phyloP scores from a whole-genome alignment of 1,139 yeast genomes.

The Pichia sp. region DNA sequence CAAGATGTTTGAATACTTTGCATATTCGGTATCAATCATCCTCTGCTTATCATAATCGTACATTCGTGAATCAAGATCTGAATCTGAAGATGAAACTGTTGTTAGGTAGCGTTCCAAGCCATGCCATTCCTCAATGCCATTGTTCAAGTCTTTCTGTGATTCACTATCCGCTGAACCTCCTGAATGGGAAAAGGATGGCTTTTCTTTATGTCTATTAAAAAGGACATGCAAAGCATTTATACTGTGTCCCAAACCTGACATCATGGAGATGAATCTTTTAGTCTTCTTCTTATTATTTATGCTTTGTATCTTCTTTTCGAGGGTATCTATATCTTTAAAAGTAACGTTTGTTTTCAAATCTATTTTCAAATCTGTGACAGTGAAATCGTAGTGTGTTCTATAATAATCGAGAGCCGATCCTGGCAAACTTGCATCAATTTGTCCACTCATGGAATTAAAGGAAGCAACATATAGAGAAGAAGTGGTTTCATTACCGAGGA shows the following conservation, averaged over 20 bases:
- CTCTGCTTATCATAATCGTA: conserved; percentile 11
- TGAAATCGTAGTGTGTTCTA: conserved; percentile 41
- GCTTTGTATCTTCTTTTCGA: conserved; percentile 8
- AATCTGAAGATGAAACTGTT: conserved; percentile 3
- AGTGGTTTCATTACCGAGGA: conserved; percentile 74
- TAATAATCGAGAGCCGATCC: conserved; percentile 51
- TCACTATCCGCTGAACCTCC: conserved; percentile 19
- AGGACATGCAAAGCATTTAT: background rate
- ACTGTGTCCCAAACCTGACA: conserved; percentile 12
- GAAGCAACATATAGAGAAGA: conserved; percentile 67
- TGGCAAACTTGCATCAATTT: conserved; percentile 53
- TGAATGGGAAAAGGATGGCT: conserved; percentile 8
- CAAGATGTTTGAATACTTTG: conserved; percentile 69
- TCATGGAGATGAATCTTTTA: conserved; percentile 8
- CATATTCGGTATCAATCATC: conserved; percentile 57
- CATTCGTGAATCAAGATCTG: conserved; percentile 1
- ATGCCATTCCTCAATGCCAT: conserved; percentile 29
- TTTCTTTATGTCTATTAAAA: background rate
- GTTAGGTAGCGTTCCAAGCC: conserved; percentile 32
- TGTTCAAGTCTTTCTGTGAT: background rate
- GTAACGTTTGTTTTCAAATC: conserved; percentile 68
- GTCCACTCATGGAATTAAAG: conserved; percentile 52
- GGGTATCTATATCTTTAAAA: conserved; percentile 33
- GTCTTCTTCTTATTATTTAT: conserved; percentile 5
- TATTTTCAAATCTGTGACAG: conserved; percentile 48